These are phyloP conservation scores for Lentinus brumalis DNA, from an alignment of 768 basidiomycete species.

Conservation along the genomic window DNA sequence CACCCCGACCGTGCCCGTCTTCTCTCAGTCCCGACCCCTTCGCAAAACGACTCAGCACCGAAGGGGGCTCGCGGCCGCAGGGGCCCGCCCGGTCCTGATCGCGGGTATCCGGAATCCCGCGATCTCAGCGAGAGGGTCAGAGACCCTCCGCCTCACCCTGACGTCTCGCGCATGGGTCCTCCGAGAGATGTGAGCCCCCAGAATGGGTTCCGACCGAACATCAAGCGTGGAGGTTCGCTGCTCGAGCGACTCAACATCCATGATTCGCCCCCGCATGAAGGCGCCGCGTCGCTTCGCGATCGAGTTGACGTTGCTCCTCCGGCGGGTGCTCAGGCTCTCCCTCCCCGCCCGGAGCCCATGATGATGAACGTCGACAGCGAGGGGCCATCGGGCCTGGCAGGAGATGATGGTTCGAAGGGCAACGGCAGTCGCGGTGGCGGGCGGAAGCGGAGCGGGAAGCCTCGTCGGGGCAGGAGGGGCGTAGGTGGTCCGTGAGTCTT, in stretches of 20 bases:
- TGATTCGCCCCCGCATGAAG: conserved; percentile 5
- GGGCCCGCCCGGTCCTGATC: not conserved
- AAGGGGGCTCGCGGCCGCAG: conserved; percentile 3
- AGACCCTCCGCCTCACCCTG: not conserved
- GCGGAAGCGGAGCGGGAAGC: conserved; percentile 8
- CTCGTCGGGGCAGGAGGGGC: conserved; percentile 9
- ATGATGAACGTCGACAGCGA: conserved; percentile 17
- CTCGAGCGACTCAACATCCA: conserved; percentile 40
- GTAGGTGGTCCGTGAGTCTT: not conserved
- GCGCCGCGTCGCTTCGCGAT: conserved; percentile 36
- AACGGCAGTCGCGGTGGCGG: not conserved
- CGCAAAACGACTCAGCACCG: not conserved
- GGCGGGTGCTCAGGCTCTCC: conserved; percentile 21
- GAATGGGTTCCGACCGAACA: conserved; percentile 8
- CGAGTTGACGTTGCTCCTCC: conserved; percentile 37
- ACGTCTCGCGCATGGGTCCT: not conserved
- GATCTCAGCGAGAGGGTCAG: not conserved
- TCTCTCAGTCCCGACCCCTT: not conserved
- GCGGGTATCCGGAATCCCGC: no score
- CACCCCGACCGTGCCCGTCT: conserved; percentile 24
- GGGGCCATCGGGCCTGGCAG: not conserved
- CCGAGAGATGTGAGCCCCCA: not conserved
- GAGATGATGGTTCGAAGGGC: conserved; percentile 7
- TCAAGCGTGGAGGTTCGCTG: conserved; percentile 36
- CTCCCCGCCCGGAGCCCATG: not conserved